Conservation (phyloP, 768 basidiomycete genomes). For the Amanita inopinata region DNA sequence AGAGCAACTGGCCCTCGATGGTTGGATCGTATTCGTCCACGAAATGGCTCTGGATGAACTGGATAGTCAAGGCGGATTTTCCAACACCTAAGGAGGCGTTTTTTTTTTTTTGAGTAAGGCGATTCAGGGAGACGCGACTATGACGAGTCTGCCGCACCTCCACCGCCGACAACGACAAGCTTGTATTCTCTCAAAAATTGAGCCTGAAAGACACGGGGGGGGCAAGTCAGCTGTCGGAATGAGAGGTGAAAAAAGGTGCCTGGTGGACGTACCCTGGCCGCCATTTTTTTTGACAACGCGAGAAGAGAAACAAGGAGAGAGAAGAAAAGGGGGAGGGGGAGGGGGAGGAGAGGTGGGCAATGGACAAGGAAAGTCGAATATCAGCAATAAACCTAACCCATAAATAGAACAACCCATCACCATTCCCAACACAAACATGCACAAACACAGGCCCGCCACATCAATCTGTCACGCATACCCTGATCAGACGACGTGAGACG, state of each 20-base stretch:
- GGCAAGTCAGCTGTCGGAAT: conserved; percentile 5
- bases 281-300: conserved; percentile 20
- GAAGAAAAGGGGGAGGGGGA: conserved; percentile 5
- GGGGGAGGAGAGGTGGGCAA: too few relatives aligned
- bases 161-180: conserved; percentile 96
- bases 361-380: not conserved
- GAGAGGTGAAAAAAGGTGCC: not conserved
- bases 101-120: conserved; percentile 1
- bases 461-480: too few relatives aligned
- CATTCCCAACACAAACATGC: not conserved
- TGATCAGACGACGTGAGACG: too few relatives aligned
- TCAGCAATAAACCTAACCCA: not conserved
- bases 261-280: conserved; percentile 24
- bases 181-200: conserved; percentile 96
- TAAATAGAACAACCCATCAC: too few relatives aligned
- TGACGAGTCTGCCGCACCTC: conserved; percentile 42
- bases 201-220: conserved; percentile 36
- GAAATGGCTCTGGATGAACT: conserved; percentile 94
- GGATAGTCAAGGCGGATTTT: conserved; percentile 91
- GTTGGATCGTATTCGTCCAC: conserved; percentile 94
- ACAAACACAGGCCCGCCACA: conserved; percentile 1
- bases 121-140: conserved; percentile 2
- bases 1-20: conserved; percentile 61
- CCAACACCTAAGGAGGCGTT: conserved; percentile 35
- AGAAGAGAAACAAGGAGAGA: conserved; percentile 10